Evolutionary conservation across 2,329 filamentous ascomycete genomes (phyloP), one percentile per base, ranked within the genome.

Genomic region (Fusarium nisikadoi): DNA sequence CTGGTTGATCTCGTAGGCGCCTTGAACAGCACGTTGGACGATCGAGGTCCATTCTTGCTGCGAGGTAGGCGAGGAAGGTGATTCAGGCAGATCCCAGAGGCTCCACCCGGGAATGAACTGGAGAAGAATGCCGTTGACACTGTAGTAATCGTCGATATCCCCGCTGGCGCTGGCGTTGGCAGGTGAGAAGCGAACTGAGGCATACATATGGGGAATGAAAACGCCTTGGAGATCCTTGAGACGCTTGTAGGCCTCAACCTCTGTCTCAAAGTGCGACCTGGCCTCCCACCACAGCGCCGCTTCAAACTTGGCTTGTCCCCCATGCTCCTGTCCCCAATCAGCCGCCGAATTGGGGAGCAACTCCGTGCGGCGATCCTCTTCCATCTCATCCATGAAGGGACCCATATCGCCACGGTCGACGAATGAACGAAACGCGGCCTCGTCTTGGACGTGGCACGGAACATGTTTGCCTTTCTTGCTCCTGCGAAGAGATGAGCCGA

Each of bases 91-190:
- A 46, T 46, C 17, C 9, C 12, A 27, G 0, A 27, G 5, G 12
- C 25, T 27, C 0, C 0, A 14, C 0, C 43, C 17, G 8, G 25
- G 19, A 14, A 27, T 27, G 3, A 46, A 46, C 8, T 46, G 25
- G 25, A 46, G 25, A 46, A 46, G 25, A 46, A 46, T 27, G 10
- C 19, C 19, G 4, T 1, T 46, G 2, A 46, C 19, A 20, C 8
- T 27, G 8, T 14, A 27, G 25, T 46, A 46, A 6, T 27, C 0
- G 17, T 6, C 9, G 11, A 3, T 20, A 4, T 46, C 4, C 19
- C 19, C 20, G 19, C 19, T 39, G 19, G 7, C 7, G 8, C 43
- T 27, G 19, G 19, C 8, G 5, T 2, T 7, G 1, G 19, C 6
- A 14, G 25, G 3, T 3, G 17, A 46, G 19, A 27, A 1, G 6